Percentiles rank a stretch among this genome's conserved stretches.
These are phyloP conservation scores for Bipolaris gigantea DNA, from an alignment of 2,329 filamentous ascomycete species.

Conservation along the genomic window DNA sequence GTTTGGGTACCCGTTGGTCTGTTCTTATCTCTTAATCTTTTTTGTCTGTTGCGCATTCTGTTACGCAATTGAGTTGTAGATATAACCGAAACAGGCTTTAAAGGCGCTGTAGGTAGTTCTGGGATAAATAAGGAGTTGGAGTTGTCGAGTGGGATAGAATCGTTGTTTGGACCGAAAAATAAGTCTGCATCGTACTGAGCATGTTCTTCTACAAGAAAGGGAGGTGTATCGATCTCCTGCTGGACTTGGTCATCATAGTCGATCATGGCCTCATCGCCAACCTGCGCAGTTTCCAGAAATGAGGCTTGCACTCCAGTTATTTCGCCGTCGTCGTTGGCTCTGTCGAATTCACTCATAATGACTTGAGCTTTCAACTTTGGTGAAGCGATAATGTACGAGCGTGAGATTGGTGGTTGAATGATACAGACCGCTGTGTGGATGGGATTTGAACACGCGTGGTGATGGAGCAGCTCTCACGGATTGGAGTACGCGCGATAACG, in stretches of 20 bases:
- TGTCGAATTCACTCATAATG: conserved; percentile 4
- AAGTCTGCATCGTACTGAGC: not conserved
- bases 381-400: not conserved
- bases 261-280: not conserved
- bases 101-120: conserved; percentile 11
- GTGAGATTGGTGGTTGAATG: not conserved
- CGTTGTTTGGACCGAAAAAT: not conserved
- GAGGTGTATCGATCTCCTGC: not conserved
- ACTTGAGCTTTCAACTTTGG: not conserved
- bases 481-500: no score
- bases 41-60: conserved; percentile 18
- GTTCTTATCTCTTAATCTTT: conserved; percentile 4
- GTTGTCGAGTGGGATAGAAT: not conserved
- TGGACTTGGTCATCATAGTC: not conserved
- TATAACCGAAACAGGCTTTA: not conserved
- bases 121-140: conserved; percentile 20
- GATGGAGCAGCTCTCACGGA: not conserved
- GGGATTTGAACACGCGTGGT: not conserved
- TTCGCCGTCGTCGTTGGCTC: not conserved
- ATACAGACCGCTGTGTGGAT: not conserved
- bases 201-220: not conserved
- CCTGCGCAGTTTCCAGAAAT: not conserved
- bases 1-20: conserved; percentile 6
- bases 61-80: conserved; percentile 2
- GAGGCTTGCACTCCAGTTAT: conserved; percentile 1